Evolutionary conservation across 2,329 filamentous ascomycete genomes (phyloP), one percentile per base, ranked within the genome.

Genomic region (Arthrobotrys megalospora): DNA sequence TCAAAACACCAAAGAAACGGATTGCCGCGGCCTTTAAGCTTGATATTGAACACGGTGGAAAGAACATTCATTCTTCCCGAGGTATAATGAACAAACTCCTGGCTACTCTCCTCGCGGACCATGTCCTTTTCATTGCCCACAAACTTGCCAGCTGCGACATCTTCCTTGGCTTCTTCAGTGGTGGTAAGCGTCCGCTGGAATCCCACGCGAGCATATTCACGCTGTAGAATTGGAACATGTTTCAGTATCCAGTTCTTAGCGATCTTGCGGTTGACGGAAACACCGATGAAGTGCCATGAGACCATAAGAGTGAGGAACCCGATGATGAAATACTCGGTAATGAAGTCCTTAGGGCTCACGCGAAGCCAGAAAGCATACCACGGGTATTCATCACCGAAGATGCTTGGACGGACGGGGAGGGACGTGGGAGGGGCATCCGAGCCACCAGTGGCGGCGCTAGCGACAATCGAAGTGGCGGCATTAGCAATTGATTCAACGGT

Each of bases 291-390:
- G 84, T 98, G 94, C 80, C 97, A 86, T 48, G 91, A 84, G 80
- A 97, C 87, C 80, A 97, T 89, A 66, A 97, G 80, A 67, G 91
- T 83, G 81, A 97, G 89, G 82, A 94, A 87, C 38, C 89, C 88
- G 77, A 97, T 86, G 82, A 99, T 92, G 84, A 94, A 86, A 76
- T 92, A 91, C 86, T 99, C 96, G 82, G 91, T 89, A 85, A 90
- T 90, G 88, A 99, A 99, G 84, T 99, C 96, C 83, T 88, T 88
- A 77, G 91, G 86, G 28, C 90, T 90, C 82, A 94, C 91, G 83
- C 96, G 93, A 88, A 98, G 94, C 88, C 97, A 96, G 79, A 98
- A 87, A 71, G 94, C 93, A 86, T 98, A 99, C 96, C 96, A 99
- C 5, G 81, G 81, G 32, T 75, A 62, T 58, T 65, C 55, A 50